Evolutionary conservation across 2,329 filamentous ascomycete species (phyloP).

Genomic region (Cordyceps cicadae): DNA sequence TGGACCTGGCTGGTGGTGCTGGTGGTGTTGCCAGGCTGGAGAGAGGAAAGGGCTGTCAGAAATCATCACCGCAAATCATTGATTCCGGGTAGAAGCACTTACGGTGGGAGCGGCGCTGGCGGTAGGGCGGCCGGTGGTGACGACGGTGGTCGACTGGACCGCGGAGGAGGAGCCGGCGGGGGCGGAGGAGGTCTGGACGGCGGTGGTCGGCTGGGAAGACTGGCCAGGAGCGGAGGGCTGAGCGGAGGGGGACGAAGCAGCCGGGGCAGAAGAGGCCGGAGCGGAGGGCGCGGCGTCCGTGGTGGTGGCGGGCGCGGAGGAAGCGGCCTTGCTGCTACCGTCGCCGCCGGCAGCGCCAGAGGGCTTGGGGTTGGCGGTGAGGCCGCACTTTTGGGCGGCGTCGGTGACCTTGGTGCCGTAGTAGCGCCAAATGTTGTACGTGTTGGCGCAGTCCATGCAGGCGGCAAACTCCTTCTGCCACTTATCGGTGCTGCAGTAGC

Average conservation of each 20-base stretch:
- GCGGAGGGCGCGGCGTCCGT: conserved; percentile 16
- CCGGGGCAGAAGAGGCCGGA: conserved; percentile 5
- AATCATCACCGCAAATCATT: too few relatives aligned
- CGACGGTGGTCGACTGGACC: conserved; percentile 5
- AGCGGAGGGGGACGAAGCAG: not conserved
- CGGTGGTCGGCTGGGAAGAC: not conserved
- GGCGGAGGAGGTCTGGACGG: not conserved
- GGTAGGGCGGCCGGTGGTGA: not conserved
- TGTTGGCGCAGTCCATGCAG: conserved; percentile 36
- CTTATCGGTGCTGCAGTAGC: conserved; percentile 25
- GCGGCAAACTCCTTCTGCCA: conserved; percentile 34
- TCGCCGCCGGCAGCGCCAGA: conserved; percentile 13
- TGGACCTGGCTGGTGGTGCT: conserved; percentile 3
- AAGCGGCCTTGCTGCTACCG: not conserved
- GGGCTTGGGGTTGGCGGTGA: conserved; percentile 20
- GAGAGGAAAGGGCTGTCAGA: not conserved
- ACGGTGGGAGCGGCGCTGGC: conserved; percentile 4
- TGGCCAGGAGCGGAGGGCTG: not conserved
- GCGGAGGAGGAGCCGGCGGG: not conserved
- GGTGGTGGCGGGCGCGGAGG: not conserved
- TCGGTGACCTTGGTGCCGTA: conserved; percentile 30
- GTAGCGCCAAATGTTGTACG: conserved; percentile 35
- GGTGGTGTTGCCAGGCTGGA: not conserved
- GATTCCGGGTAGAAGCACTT: not conserved
- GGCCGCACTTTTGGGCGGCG: conserved; percentile 30